Percentiles rank a stretch among this genome's conserved stretches.
These are phyloP conservation scores for Dactylis glomerata DNA, from an alignment of 176 grass and related monocot genomes.

Conservation along the genomic window DNA sequence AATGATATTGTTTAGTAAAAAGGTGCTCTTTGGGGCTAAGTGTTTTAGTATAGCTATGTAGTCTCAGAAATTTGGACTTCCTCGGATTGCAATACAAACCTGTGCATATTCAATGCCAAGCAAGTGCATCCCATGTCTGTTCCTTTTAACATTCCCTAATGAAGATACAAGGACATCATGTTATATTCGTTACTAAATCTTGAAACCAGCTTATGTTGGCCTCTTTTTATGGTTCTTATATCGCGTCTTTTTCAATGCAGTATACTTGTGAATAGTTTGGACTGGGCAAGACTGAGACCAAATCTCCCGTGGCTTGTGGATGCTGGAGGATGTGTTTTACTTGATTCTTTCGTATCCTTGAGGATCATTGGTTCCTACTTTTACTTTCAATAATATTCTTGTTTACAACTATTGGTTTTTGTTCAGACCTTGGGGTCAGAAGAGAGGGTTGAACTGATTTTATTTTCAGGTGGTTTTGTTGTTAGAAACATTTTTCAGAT, in stretches of 20 bases:
- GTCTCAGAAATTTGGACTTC: not conserved
- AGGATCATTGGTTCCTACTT: constrained; percentile 7
- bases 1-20: not conserved
- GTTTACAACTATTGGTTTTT: not conserved
- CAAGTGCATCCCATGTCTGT: not conserved
- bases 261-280: constrained; percentile 89
- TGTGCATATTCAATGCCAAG: constrained; percentile 1
- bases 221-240: not conserved
- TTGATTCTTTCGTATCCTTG: constrained; percentile 96
- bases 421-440: not conserved
- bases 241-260: constrained; percentile 47
- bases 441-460: not conserved
- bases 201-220: not conserved
- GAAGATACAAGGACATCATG: not conserved
- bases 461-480: not conserved
- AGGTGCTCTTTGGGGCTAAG: not conserved
- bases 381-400: not conserved
- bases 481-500: not conserved
- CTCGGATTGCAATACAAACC: not conserved
- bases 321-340: constrained; percentile 84
- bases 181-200: not conserved
- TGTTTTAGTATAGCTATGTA: not conserved
- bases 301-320: constrained; percentile 97
- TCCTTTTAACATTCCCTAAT: not conserved
- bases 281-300: constrained; percentile 72